These are phyloP conservation scores for Anthracocystis walkeri DNA, from an alignment of 1,284 basidiomycete species.

Conservation along the genomic window DNA sequence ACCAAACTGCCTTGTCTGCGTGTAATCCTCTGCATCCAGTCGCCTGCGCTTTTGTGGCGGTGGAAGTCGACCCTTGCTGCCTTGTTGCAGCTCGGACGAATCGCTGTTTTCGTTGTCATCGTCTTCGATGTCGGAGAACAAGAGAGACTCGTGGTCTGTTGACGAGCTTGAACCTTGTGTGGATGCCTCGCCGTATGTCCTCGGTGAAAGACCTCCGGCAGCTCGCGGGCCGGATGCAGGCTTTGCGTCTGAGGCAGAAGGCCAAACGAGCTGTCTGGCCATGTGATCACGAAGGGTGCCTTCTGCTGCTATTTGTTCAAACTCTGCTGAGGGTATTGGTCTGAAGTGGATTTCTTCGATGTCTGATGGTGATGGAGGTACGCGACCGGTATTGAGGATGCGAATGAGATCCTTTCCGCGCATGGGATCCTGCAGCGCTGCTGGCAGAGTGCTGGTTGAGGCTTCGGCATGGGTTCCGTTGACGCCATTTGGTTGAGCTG, in stretches of 20 bases:
- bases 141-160: constrained; percentile 13
- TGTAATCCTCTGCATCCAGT: background rate
- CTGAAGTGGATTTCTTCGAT: constrained; percentile 29
- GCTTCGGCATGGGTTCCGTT: constrained; percentile 16
- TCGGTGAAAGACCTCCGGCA: background rate
- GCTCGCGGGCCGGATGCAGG: background rate
- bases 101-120: constrained; percentile 9
- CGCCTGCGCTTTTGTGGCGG: constrained; percentile 20
- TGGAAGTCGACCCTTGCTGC: background rate
- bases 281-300: constrained; percentile 25
- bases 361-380: constrained; percentile 19
- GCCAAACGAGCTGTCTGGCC: constrained; percentile 36
- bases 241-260: background rate
- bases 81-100: background rate
- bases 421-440: constrained; percentile 38
- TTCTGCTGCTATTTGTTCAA: constrained; percentile 34
- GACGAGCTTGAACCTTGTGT: constrained; percentile 30
- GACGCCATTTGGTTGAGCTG: constrained; percentile 13
- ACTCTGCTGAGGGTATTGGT: constrained; percentile 15
- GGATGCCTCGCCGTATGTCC: constrained; percentile 7
- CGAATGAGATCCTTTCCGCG: constrained; percentile 45
- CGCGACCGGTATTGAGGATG: constrained; percentile 31
- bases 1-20: constrained; percentile 25
- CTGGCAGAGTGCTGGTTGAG: constrained; percentile 10
- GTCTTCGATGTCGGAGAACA: constrained; percentile 38